Percentiles rank a stretch among this genome's conserved stretches.
These are phyloP conservation scores for Somion occarium DNA, from an alignment of 1,284 basidiomycete genomes.

Conservation along the genomic window DNA sequence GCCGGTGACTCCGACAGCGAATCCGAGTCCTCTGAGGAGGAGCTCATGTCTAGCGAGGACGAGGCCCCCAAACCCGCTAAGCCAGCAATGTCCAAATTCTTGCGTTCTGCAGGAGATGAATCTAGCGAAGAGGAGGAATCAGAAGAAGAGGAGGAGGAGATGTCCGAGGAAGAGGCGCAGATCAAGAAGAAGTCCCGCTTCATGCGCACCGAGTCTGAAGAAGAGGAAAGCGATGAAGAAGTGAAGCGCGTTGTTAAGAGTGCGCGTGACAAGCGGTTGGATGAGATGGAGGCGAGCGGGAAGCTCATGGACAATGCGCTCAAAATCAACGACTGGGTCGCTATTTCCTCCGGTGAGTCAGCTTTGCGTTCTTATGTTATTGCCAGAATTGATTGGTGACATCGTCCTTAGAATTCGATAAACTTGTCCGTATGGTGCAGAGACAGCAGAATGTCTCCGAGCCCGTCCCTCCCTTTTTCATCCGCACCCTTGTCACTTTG, in stretches of 20 bases:
- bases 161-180: slow-evolving; percentile 28
- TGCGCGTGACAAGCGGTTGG: slow-evolving; percentile 82
- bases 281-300: slow-evolving; percentile 86
- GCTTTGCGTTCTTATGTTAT: background rate
- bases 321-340: slow-evolving; percentile 96
- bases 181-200: slow-evolving; percentile 42
- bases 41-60: slow-evolving; percentile 74
- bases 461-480: slow-evolving; percentile 84
- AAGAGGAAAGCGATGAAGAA: slow-evolving; percentile 67
- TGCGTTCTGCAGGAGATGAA: slow-evolving; percentile 49
- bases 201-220: slow-evolving; percentile 47
- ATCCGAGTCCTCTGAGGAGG: slow-evolving; percentile 73
- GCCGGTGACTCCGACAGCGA: slow-evolving; percentile 80
- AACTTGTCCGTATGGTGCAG: slow-evolving; percentile 86
- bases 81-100: slow-evolving; percentile 72
- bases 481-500: slow-evolving; percentile 74
- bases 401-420: slow-evolving; percentile 82
- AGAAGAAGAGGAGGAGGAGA: slow-evolving; percentile 29
- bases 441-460: slow-evolving; percentile 86
- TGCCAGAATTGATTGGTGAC: slow-evolving; percentile 8
- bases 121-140: slow-evolving; percentile 47
- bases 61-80: slow-evolving; percentile 45
- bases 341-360: slow-evolving; percentile 77
- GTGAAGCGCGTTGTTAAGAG: slow-evolving; percentile 75
- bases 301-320: slow-evolving; percentile 92